These are phyloP conservation scores for Lumnitzera littorea DNA, from an alignment of 345 rosid species.

Conservation along the genomic window DNA sequence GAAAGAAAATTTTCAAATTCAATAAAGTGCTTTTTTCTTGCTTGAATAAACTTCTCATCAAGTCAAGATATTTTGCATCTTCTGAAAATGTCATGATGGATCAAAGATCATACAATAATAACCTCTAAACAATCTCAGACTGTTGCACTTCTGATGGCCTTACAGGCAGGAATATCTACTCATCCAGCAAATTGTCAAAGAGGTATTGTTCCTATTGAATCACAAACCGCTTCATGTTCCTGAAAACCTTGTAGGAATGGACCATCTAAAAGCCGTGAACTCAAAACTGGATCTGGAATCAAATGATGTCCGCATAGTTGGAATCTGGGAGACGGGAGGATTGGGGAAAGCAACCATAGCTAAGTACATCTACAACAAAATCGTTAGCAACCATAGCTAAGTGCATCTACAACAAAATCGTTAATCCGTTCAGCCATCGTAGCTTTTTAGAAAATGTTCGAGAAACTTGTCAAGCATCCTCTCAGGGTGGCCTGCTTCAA, in stretches of 20 bases:
- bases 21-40: too few relatives aligned
- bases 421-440: conserved; percentile 16
- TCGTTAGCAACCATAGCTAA: conserved; percentile 23
- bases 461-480: conserved; percentile 10
- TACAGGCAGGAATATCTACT: not conserved
- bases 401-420: conserved; percentile 10
- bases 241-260: not conserved
- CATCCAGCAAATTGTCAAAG: not conserved
- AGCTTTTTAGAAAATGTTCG: conserved; percentile 26
- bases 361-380: conserved; percentile 12
- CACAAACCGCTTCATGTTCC: not conserved
- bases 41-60: too few relatives aligned
- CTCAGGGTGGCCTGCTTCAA: not conserved
- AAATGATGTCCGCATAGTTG: not conserved
- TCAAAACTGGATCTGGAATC: not conserved
- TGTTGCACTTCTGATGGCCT: too few relatives aligned
- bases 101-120: too few relatives aligned
- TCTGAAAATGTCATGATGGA: too few relatives aligned
- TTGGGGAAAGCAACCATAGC: conserved; percentile 13
- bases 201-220: not conserved
- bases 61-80: too few relatives aligned
- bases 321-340: not conserved
- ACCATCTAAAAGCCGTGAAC: not conserved
- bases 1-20: too few relatives aligned
- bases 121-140: too few relatives aligned